Base-by-base conservation (phyloP, 305 asterid species). In the Fraxinus platypoda region DNA sequence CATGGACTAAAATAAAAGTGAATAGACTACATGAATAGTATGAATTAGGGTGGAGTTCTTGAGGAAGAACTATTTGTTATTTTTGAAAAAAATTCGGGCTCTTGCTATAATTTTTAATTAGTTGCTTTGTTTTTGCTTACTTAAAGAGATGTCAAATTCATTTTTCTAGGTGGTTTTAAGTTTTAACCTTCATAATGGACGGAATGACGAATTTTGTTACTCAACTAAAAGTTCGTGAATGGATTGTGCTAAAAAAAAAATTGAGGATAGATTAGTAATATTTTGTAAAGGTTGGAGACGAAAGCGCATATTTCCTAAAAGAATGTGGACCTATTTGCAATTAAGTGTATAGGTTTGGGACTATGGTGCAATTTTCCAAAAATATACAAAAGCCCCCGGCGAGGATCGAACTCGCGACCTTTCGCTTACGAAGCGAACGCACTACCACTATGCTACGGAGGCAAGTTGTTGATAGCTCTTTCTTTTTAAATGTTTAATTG, bases 371-470 rank as follows among this genome's bases (percentile, higher is more conserved):
- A 62, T 62, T 23, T 62, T 15, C 2, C 30, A 21, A 62, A 23
- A 23, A 0, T 8, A 0, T 57, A 2, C 1, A 3, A 59, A 7
- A 59, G 70, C 70, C 70, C 70, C 70, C 70, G 70, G 19, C 19
- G 57, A 46, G 57, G 70, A 93, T 94, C 97, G 97, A 93, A 93
- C 97, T 93, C 98, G 87, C 98, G 97, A 88, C 98, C 98, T 93
- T 95, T 93, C 97, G 97, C 99, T 95, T 95, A 95, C 98, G 97
- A 95, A 95, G 97, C 97, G 97, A 95, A 93, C 97, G 97, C 98
- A 93, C 89, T 95, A 94, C 98, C 97, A 95, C 98, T 92, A 95
- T 92, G 99, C 99, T 93, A 6, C 30, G 30, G 71, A 62, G 71
- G 71, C 66, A 1, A 0, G 1, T 19, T 57, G 28, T 1, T 57